Evolutionary conservation across 2,329 filamentous ascomycete species (phyloP).

Genomic region (Fusarium solani-melongenae): DNA sequence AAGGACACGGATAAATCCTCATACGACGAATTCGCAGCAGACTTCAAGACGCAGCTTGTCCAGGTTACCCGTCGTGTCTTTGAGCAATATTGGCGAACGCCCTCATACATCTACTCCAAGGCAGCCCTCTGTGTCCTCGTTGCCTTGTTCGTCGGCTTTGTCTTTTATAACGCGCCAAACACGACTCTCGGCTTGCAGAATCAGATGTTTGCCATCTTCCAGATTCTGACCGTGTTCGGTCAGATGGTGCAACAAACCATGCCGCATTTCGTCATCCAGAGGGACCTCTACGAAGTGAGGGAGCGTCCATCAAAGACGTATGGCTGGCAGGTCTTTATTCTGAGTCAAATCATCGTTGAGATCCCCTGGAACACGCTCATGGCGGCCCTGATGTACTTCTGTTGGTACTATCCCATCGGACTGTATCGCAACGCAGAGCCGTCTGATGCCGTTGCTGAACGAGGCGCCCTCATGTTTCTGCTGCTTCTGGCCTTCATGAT

Average conservation of each 20-base stretch:
- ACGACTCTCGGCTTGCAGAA: constrained; percentile 76
- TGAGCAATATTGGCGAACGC: constrained; percentile 53
- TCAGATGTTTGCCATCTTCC: constrained; percentile 75
- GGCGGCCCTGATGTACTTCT: constrained; percentile 72
- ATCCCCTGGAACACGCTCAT: constrained; percentile 76
- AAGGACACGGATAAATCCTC: constrained; percentile 14
- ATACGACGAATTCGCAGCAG: constrained; percentile 49
- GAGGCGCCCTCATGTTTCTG: constrained; percentile 73
- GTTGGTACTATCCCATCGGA: constrained; percentile 78
- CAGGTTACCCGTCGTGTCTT: constrained; percentile 51
- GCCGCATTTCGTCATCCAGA: constrained; percentile 77
- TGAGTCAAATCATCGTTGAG: constrained; percentile 75
- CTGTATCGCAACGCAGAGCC: constrained; percentile 68
- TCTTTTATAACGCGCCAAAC: constrained; percentile 67
- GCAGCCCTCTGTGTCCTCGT: constrained; percentile 41
- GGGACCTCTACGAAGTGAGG: constrained; percentile 74
- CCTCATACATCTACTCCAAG: constrained; percentile 72
- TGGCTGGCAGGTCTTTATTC: constrained; percentile 73
- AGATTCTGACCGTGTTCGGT: constrained; percentile 76
- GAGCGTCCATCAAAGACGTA: constrained; percentile 76
- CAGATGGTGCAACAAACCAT: constrained; percentile 74
- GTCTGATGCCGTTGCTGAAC: constrained; percentile 60
- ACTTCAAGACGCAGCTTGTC: constrained; percentile 45
- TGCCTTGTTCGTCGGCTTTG: constrained; percentile 65
- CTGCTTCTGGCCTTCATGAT: constrained; percentile 72